These are phyloP conservation scores for thale cress (Arabidopsis thaliana) DNA, from an alignment of 345 rosid genomes.

Conservation along the genomic window DNA sequence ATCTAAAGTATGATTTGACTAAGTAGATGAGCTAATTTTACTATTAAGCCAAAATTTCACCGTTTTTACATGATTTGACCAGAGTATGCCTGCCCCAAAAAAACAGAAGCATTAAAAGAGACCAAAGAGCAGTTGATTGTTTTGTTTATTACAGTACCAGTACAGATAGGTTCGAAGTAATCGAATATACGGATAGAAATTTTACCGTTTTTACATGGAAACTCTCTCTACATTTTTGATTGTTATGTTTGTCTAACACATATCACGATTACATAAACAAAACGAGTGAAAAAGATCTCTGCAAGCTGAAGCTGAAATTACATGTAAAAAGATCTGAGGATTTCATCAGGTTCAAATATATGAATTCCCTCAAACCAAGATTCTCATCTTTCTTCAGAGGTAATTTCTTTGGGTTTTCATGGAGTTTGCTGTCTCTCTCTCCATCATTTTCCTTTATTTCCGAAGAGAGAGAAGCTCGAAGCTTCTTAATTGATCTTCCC, in stretches of 20 bases:
- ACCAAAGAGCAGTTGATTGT: neutral
- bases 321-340: conserved; percentile 29
- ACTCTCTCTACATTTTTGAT: conserved; percentile 38
- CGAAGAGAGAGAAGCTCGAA: conserved; percentile 71
- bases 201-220: conserved; percentile 22
- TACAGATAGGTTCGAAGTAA: conserved; percentile 12
- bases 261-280: conserved; percentile 27
- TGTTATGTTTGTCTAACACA: conserved; percentile 28
- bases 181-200: conserved; percentile 14
- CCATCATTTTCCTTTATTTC: conserved; percentile 50
- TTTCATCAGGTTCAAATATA: conserved; percentile 10
- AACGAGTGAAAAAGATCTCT: conserved; percentile 13
- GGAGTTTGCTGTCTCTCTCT: conserved; percentile 36
- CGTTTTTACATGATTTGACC: too few species aligned
- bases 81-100: neutral
- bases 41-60: too few species aligned
- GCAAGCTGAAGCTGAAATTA: conserved; percentile 27
- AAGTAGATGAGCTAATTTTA: too few species aligned
- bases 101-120: neutral
- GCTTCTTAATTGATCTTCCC: conserved; percentile 63
- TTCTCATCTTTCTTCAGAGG: conserved; percentile 12
- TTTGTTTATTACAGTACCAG: neutral
- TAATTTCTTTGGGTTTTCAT: conserved; percentile 10
- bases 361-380: conserved; percentile 7
- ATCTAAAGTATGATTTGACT: too few species aligned